Evolutionary conservation across 768 basidiomycete genomes (phyloP), one percentile per base, ranked within the genome.

Genomic region (Podaxis pistillaris): DNA sequence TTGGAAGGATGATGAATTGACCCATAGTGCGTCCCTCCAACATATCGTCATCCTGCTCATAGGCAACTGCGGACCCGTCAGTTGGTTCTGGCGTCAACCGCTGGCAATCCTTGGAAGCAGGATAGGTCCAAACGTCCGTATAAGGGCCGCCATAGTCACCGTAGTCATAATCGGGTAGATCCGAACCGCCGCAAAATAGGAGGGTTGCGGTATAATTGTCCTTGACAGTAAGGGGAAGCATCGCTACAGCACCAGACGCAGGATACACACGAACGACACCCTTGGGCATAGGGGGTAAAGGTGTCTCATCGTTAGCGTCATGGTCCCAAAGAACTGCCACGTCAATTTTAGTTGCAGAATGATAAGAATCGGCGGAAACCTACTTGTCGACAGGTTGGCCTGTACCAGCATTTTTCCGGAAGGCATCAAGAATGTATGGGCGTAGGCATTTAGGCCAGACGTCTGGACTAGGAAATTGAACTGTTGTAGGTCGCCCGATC

Each of bases 151-250:
- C 22, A 24, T 11, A 28, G 26, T n/a, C 40, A 4, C 13, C 75
- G 70, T 72, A 82, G 85, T 77, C 67, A 66, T 81, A 73, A 12
- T 78, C 65, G 33, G 78, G 69, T 22, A 87, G 74, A 67, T 87
- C 80, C 30, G 87, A 86, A 1, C 94, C 93, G 19, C 93, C 93
- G 65, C 93, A 96, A 72, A 94, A 91, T 63, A 96, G 68, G 52
- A 94, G 73, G 0, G 90, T 91, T 2, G 90, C 90, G 1, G 88
- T 91, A 80, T 86, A 96, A 71, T 90, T 89, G 72, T 94, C 93
- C 12, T 81, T 83, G 0, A 90, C 87, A 0, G 89, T 93, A 19
- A 95, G 78, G 0, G 92, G 91, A 17, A 94, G 74, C 86, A 95
- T 89, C 17, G 84, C 81, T 17, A 80, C 85, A 2, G 89, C 92